Evolutionary conservation across 176 grass and related monocot genomes (phyloP), one percentile per base, ranked within the genome.

Genomic region (Zea luxurians): DNA sequence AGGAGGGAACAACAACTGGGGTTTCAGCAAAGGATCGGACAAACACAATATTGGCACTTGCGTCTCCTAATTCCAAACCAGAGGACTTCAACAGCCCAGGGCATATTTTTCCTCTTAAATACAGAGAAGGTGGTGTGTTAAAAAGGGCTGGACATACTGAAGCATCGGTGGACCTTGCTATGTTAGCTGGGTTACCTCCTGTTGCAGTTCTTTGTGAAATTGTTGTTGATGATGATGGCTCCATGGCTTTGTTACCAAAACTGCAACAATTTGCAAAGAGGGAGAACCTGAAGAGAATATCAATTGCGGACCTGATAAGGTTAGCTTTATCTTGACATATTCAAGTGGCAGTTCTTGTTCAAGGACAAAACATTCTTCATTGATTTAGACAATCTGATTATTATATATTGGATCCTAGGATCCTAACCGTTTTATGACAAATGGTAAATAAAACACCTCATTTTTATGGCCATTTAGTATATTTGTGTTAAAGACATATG

Each of bases 71-170:
- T 80, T 97, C 94, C 68, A 90, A 87, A 64, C 91, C 94, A 70
- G 73, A 65, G 75, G 94, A 97, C 60, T 92, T 97, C 60, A 93
- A 97, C 61, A 79, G 94, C 7, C 94, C 94, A 73, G 94, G 94
- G 48, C 94, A 93, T 86, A 97, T 93, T 73, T 97, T 91, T 58
- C 94, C 94, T 80, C 82, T 97, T 71, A 97, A 97, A 73, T 97
- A 97, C 73, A 89, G 87, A 85, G 94, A 97, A 84, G 94, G 94
- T 36, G 94, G 94, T 74, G 94, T 97, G 49, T 77, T 97, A 34
- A 97, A 93, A 91, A 91, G 94, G 80, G 94, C 91, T 81, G 94
- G 94, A 45, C 94, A 97, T 86, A 97, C 94, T 62, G 91, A 93
- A 87, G 94, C 94, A 82, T 97, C 91, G 21, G 91, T 97, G 68